These are phyloP conservation scores for Corallochytrium limacisporum DNA, from an alignment of 78 protist species.

Conservation along the genomic window DNA sequence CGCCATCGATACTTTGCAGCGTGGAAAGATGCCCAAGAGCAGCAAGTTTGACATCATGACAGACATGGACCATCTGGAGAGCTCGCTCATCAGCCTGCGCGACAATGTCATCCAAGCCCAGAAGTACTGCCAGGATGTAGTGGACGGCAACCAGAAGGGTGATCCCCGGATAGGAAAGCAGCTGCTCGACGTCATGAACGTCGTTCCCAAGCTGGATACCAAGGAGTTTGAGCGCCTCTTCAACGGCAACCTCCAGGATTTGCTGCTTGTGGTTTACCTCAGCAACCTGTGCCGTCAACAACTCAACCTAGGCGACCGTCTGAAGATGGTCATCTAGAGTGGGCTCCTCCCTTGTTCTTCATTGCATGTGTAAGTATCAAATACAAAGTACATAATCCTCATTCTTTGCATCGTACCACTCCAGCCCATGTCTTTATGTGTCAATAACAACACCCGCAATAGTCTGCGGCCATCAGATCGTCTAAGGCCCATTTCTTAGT, in stretches of 20 bases:
- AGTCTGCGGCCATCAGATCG: too few relatives aligned
- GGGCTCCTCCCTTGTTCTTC: too few relatives aligned
- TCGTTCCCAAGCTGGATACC: slow-evolving; percentile 4
- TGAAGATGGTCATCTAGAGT: slow-evolving; percentile 1
- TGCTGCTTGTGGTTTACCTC: slow-evolving; percentile 18
- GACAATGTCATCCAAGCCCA: background rate
- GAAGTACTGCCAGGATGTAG: background rate
- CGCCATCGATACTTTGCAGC: background rate
- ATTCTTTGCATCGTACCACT: too few relatives aligned
- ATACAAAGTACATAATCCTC: too few relatives aligned
- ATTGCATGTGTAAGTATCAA: too few relatives aligned
- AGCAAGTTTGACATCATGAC: background rate
- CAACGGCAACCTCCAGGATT: slow-evolving; percentile 15
- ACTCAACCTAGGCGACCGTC: slow-evolving; percentile 19
- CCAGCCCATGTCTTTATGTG: too few relatives aligned
- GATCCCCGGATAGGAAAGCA: background rate
- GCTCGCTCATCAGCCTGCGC: background rate
- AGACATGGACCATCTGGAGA: background rate
- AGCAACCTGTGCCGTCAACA: slow-evolving; percentile 16
- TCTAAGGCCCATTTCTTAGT: too few relatives aligned
- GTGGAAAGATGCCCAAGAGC: background rate
- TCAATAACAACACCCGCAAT: too few relatives aligned
- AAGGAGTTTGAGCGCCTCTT: background rate
- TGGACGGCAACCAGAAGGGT: background rate
- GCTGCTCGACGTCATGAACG: background rate